Evolutionary conservation across 2,329 filamentous ascomycete genomes (phyloP), one percentile per base, ranked within the genome.

Genomic region (Aspergillus bombycis): DNA sequence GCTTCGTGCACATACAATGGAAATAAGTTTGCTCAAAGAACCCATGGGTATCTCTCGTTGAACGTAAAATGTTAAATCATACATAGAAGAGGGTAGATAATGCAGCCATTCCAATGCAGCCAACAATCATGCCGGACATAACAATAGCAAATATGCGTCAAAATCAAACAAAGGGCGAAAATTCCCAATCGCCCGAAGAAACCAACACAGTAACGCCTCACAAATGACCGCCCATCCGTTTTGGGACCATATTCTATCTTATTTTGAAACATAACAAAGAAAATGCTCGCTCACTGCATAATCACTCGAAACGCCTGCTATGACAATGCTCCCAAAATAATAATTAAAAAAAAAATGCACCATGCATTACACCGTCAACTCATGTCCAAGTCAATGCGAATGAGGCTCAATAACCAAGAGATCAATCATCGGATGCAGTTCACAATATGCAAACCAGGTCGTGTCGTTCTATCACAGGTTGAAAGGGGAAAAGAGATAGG

Each of bases 311-410:
- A 67, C 69, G 64, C 66, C 65, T 56, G 61, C 45, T 67, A 54
- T 63, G 61, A 65, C 59, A 65, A 70, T 67, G 68, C 68, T 67
- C 58, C 58, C 60, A 57, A 62, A 34, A 53, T 36, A 61, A n/a
- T n/a, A 3, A 26, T 4, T 26, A 26, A 26, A 26, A 26, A 61
- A 60, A 26, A 62, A 53, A 69, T 69, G 68, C 66, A 64, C 48
- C 62, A 62, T 67, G 67, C 68, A 67, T 71, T 63, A 68, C 58
- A 67, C 64, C 68, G 61, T 70, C 65, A 63, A 65, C 58, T 69
- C 69, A 67, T 69, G 58, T 64, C 60, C 56, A 60, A 68, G 56
- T 59, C 50, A 68, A 64, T 60, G 58, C 53, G 54, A 64, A 61
- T 46, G 21, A 21, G 53, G 60, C 60, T 64, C 36, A 62, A 64